Evolutionary conservation across 225 moss, liverwort and hornwort genomes (phyloP), one percentile per base, ranked within the genome.

Genomic region (Pseudisothecium myosuroides): DNA sequence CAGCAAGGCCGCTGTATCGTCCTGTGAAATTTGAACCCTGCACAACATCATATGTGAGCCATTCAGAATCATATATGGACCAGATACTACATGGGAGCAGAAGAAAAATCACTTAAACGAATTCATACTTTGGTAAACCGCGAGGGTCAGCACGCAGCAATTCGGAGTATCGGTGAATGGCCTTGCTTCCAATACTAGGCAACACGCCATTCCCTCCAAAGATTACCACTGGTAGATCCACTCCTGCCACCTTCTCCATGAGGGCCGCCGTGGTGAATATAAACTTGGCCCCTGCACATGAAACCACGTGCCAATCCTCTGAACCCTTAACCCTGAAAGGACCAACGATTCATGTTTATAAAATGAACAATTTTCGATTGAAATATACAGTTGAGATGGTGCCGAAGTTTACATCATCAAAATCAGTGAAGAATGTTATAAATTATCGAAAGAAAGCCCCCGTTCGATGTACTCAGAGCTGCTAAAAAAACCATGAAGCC

Each of bases 1-100:
- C 82, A 94, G 89, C 81, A 94, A 83, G 10, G 89, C 94, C 56
- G 89, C 93, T 88, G 91, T 92, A 80, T 94, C 94, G 56, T 88
- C 88, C 89, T 93, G 94, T 15, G 77, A 89, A 78, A 90, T 41
- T 45, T 52, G 84, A 81, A 88, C 41, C 62, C 94, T 94, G 93
- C 81, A 74, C 13, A 81, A 88, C 68, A 76, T n/a, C 7, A 32
- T n/a, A 86, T 71, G 12, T 36, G 55, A 55, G 72, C 47, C 56
- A 75, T 50, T 60, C 80, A 73, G 29, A 83, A 49, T 59, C 69
- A 80, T 14, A 45, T 47, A 37, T 56, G 73, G 32, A 84, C 65
- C 65, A 88, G 39, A 88, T 45, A 62, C 67, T 87, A 18, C 17
- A 49, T 23, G 27, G 27, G 16, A 89, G 26, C 52, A n/a, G 84